These are phyloP conservation scores for Sporothrix pseudoabietina DNA, from an alignment of 2,329 filamentous ascomycete species.

Conservation along the genomic window DNA sequence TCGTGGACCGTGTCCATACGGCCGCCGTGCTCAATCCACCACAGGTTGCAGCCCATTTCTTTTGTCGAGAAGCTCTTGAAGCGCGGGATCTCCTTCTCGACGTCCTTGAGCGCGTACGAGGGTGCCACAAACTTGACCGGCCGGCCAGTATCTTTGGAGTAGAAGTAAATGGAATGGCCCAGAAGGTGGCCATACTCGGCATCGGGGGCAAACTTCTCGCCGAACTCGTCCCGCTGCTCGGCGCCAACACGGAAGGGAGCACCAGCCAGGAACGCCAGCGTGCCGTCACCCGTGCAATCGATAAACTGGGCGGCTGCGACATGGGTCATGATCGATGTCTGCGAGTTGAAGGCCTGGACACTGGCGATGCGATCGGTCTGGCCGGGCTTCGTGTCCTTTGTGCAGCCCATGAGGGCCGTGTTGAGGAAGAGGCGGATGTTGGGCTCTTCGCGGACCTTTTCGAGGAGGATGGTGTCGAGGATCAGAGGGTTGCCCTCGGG, in stretches of 20 bases:
- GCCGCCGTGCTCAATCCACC: constrained; percentile 39
- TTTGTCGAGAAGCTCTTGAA: constrained; percentile 38
- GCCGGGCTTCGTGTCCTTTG: constrained; percentile 31
- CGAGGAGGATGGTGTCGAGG: constrained; percentile 37
- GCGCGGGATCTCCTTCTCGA: constrained; percentile 36
- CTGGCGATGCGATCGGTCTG: constrained; percentile 33
- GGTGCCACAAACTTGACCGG: constrained; percentile 37
- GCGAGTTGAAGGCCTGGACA: constrained; percentile 37
- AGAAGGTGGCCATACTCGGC: constrained; percentile 38
- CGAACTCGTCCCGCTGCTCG: constrained; percentile 37
- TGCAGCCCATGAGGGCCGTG: constrained; percentile 36
- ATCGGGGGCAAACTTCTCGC: constrained; percentile 37
- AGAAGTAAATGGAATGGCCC: constrained; percentile 39
- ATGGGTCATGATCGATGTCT: constrained; percentile 36
- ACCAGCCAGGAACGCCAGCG: constrained; percentile 36
- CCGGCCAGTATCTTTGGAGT: constrained; percentile 36
- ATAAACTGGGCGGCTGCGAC: constrained; percentile 40
- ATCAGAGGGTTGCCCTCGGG: constrained; percentile 38
- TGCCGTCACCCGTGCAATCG: constrained; percentile 38
- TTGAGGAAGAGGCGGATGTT: constrained; percentile 37
- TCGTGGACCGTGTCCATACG: constrained; percentile 38
- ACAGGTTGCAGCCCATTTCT: constrained; percentile 38
- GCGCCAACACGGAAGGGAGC: constrained; percentile 38
- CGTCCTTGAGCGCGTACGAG: constrained; percentile 37
- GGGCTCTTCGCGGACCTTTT: constrained; percentile 37